Evolutionary conservation across 2,329 filamentous ascomycete species (phyloP), one percentile per base, ranked within the genome.

Genomic region (Chaetomium sp.): DNA sequence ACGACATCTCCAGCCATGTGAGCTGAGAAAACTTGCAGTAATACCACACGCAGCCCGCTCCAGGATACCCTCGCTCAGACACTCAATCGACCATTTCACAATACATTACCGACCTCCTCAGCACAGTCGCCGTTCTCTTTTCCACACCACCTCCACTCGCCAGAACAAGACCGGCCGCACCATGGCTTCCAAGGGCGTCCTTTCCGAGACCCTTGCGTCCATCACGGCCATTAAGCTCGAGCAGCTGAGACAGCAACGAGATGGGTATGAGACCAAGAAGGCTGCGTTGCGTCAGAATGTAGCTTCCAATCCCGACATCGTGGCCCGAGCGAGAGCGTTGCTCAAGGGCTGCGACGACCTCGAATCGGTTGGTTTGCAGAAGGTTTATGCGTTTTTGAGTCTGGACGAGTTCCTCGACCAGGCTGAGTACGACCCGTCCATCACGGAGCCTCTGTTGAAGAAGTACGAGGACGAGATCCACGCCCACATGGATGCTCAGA

Each of bases 201-300:
- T 81, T 38, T 79, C 79, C 5, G 71, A 79, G 53, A 80, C 79
- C 11, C 74, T 82, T 34, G 74, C 77, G 52, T 76, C 76, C 37
- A 79, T 82, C 64, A 82, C 78, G 19, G 69, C 70, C 41, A 79
- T 77, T 55, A 84, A 84, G 63, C 76, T 84, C 57, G 70, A 70
- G n/a, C 79, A 84, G 61, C 72, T 84, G 6, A 71, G 74, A 34
- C 78, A 77, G 60, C 75, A 80, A 58, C 78, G 76, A 33, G 66
- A 67, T 0, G 66, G 74, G 2, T 84, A 80, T 61, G 73, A 79
- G 52, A 65, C 68, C 37, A 73, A 71, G 41, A 80, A 80, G 60
- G 58, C 66, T 4, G 62, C 69, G 1, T 70, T 79, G 4, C 59
- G 76, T 33, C 60, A 67, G n/a, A 66, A 67, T 11, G 64, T 65